These are phyloP conservation scores for Yamadazyma sp. DNA, from an alignment of 1,139 yeast genomes.

Conservation along the genomic window DNA sequence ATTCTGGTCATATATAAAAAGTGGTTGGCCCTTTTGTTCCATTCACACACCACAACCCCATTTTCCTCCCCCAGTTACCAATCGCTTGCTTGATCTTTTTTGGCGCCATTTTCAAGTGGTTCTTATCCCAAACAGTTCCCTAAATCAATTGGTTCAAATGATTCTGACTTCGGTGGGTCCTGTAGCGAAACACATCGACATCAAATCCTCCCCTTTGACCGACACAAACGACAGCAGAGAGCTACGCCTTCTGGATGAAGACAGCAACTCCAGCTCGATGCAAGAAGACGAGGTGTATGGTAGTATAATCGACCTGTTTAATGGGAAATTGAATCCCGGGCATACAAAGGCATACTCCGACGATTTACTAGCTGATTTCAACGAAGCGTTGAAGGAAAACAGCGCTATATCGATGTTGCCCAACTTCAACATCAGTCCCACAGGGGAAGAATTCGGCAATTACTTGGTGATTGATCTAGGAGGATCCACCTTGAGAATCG, in stretches of 20 bases:
- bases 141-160: not conserved
- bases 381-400: constrained; percentile 28
- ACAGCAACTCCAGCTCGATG: constrained; percentile 3
- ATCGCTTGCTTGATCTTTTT: too few species aligned
- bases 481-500: constrained; percentile 53
- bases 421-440: constrained; percentile 41
- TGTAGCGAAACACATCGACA: not conserved
- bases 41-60: too few species aligned
- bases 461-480: constrained; percentile 54
- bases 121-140: too few species aligned
- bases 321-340: constrained; percentile 5
- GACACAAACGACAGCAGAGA: constrained; percentile 3
- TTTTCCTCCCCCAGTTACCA: too few species aligned
- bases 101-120: too few species aligned
- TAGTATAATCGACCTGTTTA: constrained; percentile 5
- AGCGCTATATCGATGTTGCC: constrained; percentile 49
- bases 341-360: constrained; percentile 7
- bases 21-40: too few species aligned
- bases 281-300: constrained; percentile 3
- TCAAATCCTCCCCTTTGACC: constrained; percentile 1
- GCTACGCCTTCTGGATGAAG: constrained; percentile 8
- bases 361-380: constrained; percentile 20
- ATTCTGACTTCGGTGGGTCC: not conserved
- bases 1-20: too few species aligned
- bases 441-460: constrained; percentile 44